Evolutionary conservation across 2,329 filamentous ascomycete species (phyloP), one percentile per base, ranked within the genome.

Genomic region (Fusarium chaquense): DNA sequence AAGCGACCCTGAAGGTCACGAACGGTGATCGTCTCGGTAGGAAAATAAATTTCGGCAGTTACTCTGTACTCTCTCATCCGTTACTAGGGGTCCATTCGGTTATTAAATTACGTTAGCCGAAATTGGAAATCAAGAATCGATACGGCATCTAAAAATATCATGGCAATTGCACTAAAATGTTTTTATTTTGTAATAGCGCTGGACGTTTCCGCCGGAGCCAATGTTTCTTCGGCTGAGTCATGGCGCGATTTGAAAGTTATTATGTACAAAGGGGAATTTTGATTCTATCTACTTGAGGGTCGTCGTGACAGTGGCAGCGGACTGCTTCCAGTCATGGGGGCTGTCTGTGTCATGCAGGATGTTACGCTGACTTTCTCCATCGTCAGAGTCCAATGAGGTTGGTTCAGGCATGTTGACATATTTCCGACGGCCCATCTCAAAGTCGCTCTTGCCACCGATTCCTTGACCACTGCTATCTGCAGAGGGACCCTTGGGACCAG

Each of bases 371-470:
- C 49, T 58, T 12, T 58, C 56, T 3, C 49, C 49, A 13, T 58
- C 56, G 11, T 58, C 56, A 13, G 38, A 58, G 5, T 58, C 56
- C 6, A 58, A 8, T 4, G 24, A 32, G 1, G 7, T 15, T 32
- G 56, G 56, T 13, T 58, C 56, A 9, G 49, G 49, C 18, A 58
- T 35, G 18, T 58, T 22, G 30, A 58, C 30, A 7, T 58, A 58
- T 28, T 45, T 58, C 3, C 49, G 56, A 5, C 38, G 49, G 11
- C 38, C 32, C 38, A 58, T n/a, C 41, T 58, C 56, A 13, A 26
- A 58, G 3, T 55, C 32, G 22, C 32, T 38, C 15, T 26, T 36
- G 12, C 32, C 56, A 8, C 16, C 38, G n/a, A 24, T 32, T 8
- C 38, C 35, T 36, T 15, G 38, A 6, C 32, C 49, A n/a, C 32